Percentiles rank a stretch among this genome's conserved stretches.
Conservation (phyloP, 2,329 filamentous ascomycete genomes). For the Lecanicillium sp. region DNA sequence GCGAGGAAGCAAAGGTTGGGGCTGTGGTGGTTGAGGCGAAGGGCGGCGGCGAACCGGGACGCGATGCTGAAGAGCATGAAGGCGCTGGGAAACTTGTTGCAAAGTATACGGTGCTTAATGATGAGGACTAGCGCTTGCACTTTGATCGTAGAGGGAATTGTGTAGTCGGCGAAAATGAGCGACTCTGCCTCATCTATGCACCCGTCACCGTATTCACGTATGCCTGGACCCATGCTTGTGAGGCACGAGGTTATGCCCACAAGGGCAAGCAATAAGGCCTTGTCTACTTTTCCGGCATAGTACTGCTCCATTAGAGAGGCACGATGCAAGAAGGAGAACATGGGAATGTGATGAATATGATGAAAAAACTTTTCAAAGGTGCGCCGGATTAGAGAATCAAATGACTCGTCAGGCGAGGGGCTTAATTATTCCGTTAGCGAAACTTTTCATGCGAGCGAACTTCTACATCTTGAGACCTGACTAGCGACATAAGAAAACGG, state of each 20-base stretch:
- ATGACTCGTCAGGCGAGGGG: slow-evolving; percentile 33
- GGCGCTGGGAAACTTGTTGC: slow-evolving; percentile 37
- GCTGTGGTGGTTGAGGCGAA: slow-evolving; percentile 38
- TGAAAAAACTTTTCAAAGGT: slow-evolving; percentile 54
- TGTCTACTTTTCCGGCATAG: slow-evolving; percentile 50
- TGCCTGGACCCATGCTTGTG: slow-evolving; percentile 47
- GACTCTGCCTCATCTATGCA: slow-evolving; percentile 51
- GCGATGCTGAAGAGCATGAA: slow-evolving; percentile 40
- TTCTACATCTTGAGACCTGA: background rate
- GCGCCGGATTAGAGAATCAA: slow-evolving; percentile 44
- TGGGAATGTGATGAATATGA: slow-evolving; percentile 53
- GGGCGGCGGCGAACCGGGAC: slow-evolving; percentile 36
- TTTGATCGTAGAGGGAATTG: slow-evolving; percentile 51
- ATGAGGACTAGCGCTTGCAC: slow-evolving; percentile 43
- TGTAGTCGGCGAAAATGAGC: slow-evolving; percentile 47
- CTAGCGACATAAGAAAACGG: background rate
- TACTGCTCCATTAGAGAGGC: slow-evolving; percentile 55
- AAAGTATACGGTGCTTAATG: slow-evolving; percentile 39
- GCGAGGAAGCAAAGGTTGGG: slow-evolving; percentile 34
- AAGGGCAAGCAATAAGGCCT: slow-evolving; percentile 46
- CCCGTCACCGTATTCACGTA: slow-evolving; percentile 45
- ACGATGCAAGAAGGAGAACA: slow-evolving; percentile 53
- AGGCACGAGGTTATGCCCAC: slow-evolving; percentile 52
- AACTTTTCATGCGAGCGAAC: no score
- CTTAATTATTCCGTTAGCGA: slow-evolving; percentile 22